Percentiles rank a stretch among this genome's conserved stretches.
Evolutionary conservation across 164 flowering plant genomes (phyloP).

Genomic region (Sedum album): DNA sequence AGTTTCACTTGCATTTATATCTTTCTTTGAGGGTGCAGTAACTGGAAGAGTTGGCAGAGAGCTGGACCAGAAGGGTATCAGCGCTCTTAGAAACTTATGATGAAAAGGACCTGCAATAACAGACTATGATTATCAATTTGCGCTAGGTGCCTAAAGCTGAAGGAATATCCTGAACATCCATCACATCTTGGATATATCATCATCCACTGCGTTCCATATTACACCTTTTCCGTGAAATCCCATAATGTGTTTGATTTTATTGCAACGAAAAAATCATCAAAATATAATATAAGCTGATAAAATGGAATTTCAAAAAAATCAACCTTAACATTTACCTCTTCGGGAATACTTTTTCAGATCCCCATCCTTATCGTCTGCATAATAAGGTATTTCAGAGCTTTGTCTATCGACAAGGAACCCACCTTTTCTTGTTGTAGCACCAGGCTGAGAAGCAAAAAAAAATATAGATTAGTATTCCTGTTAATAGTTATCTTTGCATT

Average conservation of each 20-base stretch:
- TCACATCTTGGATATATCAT: background rate
- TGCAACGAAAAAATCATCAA: background rate
- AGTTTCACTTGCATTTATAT: constrained; percentile 63
- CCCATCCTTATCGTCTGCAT: constrained; percentile 94
- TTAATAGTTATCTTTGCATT: background rate
- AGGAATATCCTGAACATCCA: background rate
- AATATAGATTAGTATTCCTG: background rate
- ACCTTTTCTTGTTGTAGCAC: constrained; percentile 78
- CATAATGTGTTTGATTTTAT: background rate
- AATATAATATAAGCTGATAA: background rate
- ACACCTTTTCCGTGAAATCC: background rate
- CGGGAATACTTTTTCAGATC: constrained; percentile 62
- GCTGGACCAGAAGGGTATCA: constrained; percentile 96
- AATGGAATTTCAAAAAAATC: background rate
- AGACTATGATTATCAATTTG: background rate
- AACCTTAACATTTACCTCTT: constrained; percentile 66
- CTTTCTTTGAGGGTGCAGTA: constrained; percentile 88
- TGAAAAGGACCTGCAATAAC: constrained; percentile 64
- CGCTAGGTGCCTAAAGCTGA: background rate
- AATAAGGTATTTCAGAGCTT: constrained; percentile 79
- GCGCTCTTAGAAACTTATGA: constrained; percentile 68
- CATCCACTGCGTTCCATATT: background rate
- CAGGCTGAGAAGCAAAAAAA: constrained; percentile 43
- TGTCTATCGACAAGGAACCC: constrained; percentile 58
- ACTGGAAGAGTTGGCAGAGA: constrained; percentile 90